A percentile compares a stretch with the other conserved stretches of the same genome.
Evolutionary conservation across 176 grass and related monocot species (phyloP).

Genomic region (Hyparrhenia diplandra): DNA sequence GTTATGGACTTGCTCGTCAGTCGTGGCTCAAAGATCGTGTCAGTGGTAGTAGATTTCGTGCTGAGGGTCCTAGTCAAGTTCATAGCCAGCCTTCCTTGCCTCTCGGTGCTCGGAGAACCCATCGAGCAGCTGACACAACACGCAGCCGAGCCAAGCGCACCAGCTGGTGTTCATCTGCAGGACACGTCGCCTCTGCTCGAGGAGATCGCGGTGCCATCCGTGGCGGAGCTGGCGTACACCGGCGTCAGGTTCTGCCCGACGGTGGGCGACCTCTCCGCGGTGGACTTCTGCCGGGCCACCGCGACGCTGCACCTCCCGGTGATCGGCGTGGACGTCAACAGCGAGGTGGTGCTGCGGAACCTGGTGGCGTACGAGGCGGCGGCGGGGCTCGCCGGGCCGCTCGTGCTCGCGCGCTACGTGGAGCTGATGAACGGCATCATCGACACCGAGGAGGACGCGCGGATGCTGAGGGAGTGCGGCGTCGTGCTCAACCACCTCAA

Average conservation of each 20-base stretch:
- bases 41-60: constrained; percentile 25
- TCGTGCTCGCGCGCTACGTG: too few relatives aligned
- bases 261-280: constrained; percentile 19
- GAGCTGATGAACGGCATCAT: constrained; percentile 93
- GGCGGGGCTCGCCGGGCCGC: too few relatives aligned
- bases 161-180: background rate
- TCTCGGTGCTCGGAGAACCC: constrained; percentile 40
- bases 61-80: constrained; percentile 31
- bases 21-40: constrained; percentile 25
- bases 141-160: background rate
- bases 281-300: constrained; percentile 32
- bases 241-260: constrained; percentile 51
- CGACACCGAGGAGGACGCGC: constrained; percentile 57
- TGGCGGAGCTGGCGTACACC: constrained; percentile 45
- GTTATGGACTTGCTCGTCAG: background rate
- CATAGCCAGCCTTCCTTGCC: constrained; percentile 40
- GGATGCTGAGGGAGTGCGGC: constrained; percentile 45
- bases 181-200: constrained; percentile 43
- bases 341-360: constrained; percentile 54
- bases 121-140: constrained; percentile 43
- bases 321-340: constrained; percentile 51
- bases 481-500: constrained; percentile 63
- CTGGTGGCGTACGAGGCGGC: constrained; percentile 51
- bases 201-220: constrained; percentile 70
- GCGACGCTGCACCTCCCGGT: constrained; percentile 44